phyloP scores from a whole-genome alignment of 2,329 filamentous ascomycete species.

The Leptographium lundbergii region DNA sequence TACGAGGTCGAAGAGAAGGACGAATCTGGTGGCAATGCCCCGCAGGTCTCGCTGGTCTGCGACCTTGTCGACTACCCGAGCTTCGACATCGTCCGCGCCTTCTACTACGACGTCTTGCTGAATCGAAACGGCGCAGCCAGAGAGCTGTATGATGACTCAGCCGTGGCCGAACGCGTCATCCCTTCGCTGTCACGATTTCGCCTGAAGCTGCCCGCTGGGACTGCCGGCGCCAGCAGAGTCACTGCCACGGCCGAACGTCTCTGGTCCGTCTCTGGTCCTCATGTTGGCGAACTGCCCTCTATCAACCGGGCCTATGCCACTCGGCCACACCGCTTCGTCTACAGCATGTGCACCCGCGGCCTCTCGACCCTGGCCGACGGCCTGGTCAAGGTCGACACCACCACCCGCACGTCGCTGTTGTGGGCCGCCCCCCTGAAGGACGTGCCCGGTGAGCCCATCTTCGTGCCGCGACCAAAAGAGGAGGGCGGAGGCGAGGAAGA shows the following conservation, averaged over 20 bases:
- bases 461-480: constrained; percentile 37
- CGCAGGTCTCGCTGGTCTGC: constrained; percentile 39
- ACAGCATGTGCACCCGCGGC: constrained; percentile 42
- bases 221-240: background rate
- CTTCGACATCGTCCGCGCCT: constrained; percentile 48
- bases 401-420: constrained; percentile 34
- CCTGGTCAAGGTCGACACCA: constrained; percentile 52
- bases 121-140: constrained; percentile 33
- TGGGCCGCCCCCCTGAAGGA: constrained; percentile 45
- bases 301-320: constrained; percentile 47
- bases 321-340: constrained; percentile 46
- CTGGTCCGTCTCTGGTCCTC: constrained; percentile 34
- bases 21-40: background rate
- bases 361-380: constrained; percentile 48
- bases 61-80: constrained; percentile 55
- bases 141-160: constrained; percentile 29
- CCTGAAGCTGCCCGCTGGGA: background rate
- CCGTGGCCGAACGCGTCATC: constrained; percentile 22
- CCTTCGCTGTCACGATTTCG: constrained; percentile 30
- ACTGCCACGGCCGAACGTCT: background rate
- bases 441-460: constrained; percentile 58
- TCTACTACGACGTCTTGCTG: constrained; percentile 59
- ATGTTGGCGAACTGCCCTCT: constrained; percentile 50
- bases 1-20: constrained; percentile 45
- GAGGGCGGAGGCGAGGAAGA: constrained; percentile 33